Evolutionary conservation across 192 early-diverging fungal genomes (phyloP).

Genomic region (Jimgerdemannia lactiflua): DNA sequence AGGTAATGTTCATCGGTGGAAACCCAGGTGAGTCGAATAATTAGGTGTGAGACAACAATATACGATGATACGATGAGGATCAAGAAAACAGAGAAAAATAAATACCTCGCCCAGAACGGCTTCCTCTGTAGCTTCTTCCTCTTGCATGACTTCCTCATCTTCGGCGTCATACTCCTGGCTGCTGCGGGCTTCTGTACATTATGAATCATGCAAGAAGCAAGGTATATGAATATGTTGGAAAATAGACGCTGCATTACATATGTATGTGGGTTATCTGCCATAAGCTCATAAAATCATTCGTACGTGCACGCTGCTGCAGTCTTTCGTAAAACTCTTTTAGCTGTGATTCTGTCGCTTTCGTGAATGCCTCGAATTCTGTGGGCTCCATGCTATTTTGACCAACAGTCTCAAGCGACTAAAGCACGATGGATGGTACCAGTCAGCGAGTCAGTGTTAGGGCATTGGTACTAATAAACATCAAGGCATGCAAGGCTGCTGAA

Average conservation of each 20-base stretch:
- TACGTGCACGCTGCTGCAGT: slow-evolving; percentile 58
- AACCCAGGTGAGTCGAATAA: no score
- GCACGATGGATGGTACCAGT: no score
- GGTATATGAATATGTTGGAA: not conserved
- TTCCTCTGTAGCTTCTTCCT: slow-evolving; percentile 81
- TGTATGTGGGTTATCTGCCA: no score
- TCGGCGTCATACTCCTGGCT: slow-evolving; percentile 66
- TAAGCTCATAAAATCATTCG: no score
- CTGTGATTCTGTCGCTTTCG: slow-evolving; percentile 63
- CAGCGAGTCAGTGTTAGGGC: not conserved
- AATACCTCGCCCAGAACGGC: slow-evolving; percentile 68
- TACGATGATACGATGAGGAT: no score
- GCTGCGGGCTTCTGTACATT: not conserved
- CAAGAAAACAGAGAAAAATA: not conserved
- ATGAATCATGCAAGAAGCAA: not conserved
- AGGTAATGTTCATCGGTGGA: not conserved
- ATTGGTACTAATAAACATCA: not conserved
- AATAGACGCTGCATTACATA: no score
- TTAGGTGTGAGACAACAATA: no score
- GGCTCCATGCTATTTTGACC: slow-evolving; percentile 62
- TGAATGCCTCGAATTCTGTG: slow-evolving; percentile 70
- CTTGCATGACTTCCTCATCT: slow-evolving; percentile 85
- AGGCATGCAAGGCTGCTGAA: not conserved
- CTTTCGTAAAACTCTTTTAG: slow-evolving; percentile 77
- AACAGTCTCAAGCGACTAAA: slow-evolving; percentile 40